These are phyloP conservation scores for Trametes versicolor DNA, from an alignment of 1,284 basidiomycete genomes.

Conservation along the genomic window DNA sequence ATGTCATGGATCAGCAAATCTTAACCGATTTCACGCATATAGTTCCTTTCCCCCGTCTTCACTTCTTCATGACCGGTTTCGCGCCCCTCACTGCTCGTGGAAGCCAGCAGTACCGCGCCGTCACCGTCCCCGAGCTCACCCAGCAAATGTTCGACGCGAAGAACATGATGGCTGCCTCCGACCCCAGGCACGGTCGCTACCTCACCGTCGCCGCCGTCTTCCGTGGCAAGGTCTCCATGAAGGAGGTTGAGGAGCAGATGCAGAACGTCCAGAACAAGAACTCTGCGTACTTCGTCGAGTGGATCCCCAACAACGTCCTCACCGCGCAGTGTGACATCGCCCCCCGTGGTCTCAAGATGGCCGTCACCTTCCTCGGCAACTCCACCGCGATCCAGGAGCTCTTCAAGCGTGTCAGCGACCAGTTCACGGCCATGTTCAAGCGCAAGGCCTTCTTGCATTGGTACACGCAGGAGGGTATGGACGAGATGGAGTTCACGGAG, in stretches of 20 bases:
- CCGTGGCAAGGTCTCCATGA: constrained; percentile 99
- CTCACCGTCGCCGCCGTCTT: constrained; percentile 96
- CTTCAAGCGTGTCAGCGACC: constrained; percentile 97
- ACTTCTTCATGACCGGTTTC: constrained; percentile 99
- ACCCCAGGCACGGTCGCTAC: constrained; percentile 95
- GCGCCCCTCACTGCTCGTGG: constrained; percentile 95
- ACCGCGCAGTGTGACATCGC: constrained; percentile 97
- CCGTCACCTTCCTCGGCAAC: constrained; percentile 97
- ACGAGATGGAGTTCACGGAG: constrained; percentile 99
- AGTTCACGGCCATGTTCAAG: constrained; percentile 99
- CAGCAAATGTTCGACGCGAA: constrained; percentile 99
- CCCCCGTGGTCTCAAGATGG: constrained; percentile 94
- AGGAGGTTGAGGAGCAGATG: constrained; percentile 99
- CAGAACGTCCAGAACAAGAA: constrained; percentile 98
- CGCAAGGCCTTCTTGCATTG: constrained; percentile 99
- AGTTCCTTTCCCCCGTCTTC: constrained; percentile 98
- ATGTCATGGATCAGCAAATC: background rate
- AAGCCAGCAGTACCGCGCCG: constrained; percentile 93
- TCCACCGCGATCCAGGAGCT: constrained; percentile 97
- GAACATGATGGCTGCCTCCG: constrained; percentile 99
- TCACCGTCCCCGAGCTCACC: constrained; percentile 95
- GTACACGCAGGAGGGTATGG: constrained; percentile 99
- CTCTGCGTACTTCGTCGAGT: constrained; percentile 97
- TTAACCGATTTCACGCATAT: constrained; percentile 4
- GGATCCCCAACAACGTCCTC: constrained; percentile 98